A percentile compares a stretch with the other conserved stretches of the same genome.
phyloP scores from a whole-genome alignment of 2,329 filamentous ascomycete genomes.

The Fusarium illudens region DNA sequence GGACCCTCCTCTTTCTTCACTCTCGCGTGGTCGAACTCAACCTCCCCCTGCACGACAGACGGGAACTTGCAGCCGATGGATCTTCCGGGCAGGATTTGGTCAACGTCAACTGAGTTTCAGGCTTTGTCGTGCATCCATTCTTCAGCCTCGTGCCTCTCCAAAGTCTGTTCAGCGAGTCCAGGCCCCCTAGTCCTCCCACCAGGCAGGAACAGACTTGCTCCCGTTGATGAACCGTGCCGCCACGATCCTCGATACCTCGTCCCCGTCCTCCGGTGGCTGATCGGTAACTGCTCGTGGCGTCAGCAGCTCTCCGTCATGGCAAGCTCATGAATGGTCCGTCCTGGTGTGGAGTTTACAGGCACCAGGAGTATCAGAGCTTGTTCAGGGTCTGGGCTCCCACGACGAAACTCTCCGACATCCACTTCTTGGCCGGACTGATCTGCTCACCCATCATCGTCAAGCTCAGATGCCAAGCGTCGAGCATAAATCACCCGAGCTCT shows the following conservation, averaged over 20 bases:
- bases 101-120: constrained; percentile 12
- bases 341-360: constrained; percentile 1
- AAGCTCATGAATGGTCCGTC: constrained; percentile 2
- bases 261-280: background rate
- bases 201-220: constrained; percentile 21
- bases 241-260: constrained; percentile 18
- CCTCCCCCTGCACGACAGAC: constrained; percentile 7
- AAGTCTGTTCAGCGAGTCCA: constrained; percentile 27
- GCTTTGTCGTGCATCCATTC: constrained; percentile 19
- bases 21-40: constrained; percentile 18
- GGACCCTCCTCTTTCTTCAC: background rate
- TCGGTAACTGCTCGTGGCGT: background rate
- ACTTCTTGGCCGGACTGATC: constrained; percentile 2
- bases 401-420: constrained; percentile 7
- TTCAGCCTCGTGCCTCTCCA: constrained; percentile 18
- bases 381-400: constrained; percentile 3
- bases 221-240: constrained; percentile 26
- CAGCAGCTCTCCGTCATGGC: background rate
- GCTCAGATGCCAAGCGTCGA: background rate
- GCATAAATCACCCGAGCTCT: background rate
- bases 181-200: constrained; percentile 17
- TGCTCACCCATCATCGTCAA: background rate
- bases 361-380: background rate
- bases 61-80: constrained; percentile 31
- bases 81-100: constrained; percentile 1